Percentiles rank a stretch among this genome's conserved stretches.
These are phyloP conservation scores for Trichoderma endophyticum DNA, from an alignment of 2,329 filamentous ascomycete genomes.

Conservation along the genomic window DNA sequence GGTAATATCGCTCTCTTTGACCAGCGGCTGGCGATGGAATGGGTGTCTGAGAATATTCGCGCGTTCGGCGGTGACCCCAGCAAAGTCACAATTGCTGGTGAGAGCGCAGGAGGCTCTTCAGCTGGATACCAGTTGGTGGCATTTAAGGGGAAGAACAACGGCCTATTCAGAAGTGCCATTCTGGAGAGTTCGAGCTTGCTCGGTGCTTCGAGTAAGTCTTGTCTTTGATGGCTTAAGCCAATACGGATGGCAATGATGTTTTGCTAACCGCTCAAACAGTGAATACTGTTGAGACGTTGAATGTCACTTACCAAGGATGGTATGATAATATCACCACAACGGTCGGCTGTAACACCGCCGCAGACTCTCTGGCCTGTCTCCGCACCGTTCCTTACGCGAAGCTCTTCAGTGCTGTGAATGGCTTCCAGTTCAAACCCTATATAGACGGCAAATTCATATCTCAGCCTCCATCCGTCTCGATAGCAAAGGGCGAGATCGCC, in stretches of 20 bases:
- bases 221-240: neutral
- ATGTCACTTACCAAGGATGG: conserved; percentile 10
- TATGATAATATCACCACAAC: conserved; percentile 8
- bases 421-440: conserved; percentile 8
- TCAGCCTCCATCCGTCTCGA: neutral
- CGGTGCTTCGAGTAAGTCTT: conserved; percentile 5
- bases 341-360: neutral
- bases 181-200: conserved; percentile 12
- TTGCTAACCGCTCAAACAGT: conserved; percentile 11
- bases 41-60: conserved; percentile 49
- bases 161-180: conserved; percentile 11
- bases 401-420: conserved; percentile 1
- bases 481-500: neutral
- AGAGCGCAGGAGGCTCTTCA: conserved; percentile 46
- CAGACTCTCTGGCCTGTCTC: neutral
- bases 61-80: conserved; percentile 46
- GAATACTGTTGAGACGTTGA: neutral
- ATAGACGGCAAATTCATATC: conserved; percentile 4
- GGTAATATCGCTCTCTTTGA: conserved; percentile 23
- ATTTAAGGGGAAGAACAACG: conserved; percentile 1
- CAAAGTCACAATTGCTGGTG: conserved; percentile 50
- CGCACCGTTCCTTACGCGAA: conserved; percentile 3
- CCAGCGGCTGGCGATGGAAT: conserved; percentile 47
- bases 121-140: conserved; percentile 11
- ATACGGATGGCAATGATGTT: neutral